Percentiles rank a stretch among this genome's conserved stretches.
phyloP scores from a whole-genome alignment of 1,284 basidiomycete genomes.

The Moesziomyces parantarcticus region DNA sequence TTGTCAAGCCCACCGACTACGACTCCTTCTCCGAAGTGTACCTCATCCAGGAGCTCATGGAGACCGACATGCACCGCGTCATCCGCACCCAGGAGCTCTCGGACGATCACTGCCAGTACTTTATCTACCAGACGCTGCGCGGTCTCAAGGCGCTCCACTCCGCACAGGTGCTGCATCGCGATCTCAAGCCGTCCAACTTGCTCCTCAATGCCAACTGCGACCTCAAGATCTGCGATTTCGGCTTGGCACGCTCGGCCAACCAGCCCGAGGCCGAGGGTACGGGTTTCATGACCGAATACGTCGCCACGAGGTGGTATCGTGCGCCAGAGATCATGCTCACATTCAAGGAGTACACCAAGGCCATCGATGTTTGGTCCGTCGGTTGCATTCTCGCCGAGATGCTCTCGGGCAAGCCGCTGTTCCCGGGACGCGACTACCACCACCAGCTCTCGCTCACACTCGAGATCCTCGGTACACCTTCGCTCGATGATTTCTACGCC shows the following conservation, averaged over 20 bases:
- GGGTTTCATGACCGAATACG: constrained; percentile 68
- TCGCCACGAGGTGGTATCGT: constrained; percentile 67
- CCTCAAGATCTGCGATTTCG: constrained; percentile 68
- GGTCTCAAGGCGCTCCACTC: constrained; percentile 67
- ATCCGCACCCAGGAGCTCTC: constrained; percentile 68
- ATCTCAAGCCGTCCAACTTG: constrained; percentile 65
- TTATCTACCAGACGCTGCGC: constrained; percentile 80
- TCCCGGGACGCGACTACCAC: constrained; percentile 76
- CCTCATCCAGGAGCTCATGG: constrained; percentile 73
- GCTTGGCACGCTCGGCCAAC: constrained; percentile 65
- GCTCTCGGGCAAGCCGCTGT: constrained; percentile 87
- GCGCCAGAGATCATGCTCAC: constrained; percentile 68
- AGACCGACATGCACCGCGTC: constrained; percentile 67
- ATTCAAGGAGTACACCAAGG: constrained; percentile 68
- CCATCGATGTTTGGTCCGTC: constrained; percentile 79
- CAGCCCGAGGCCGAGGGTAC: constrained; percentile 65
- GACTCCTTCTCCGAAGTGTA: constrained; percentile 95
- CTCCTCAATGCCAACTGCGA: constrained; percentile 66
- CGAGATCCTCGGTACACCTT: constrained; percentile 74
- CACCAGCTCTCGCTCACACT: constrained; percentile 74
- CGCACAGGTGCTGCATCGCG: constrained; percentile 65
- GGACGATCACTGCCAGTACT: constrained; percentile 92
- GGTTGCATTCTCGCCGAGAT: constrained; percentile 96
- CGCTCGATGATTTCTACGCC: constrained; percentile 75
- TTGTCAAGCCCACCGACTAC: constrained; percentile 70